Conservation (phyloP, 139 green algal genomes). For the Chlorella sp. region DNA sequence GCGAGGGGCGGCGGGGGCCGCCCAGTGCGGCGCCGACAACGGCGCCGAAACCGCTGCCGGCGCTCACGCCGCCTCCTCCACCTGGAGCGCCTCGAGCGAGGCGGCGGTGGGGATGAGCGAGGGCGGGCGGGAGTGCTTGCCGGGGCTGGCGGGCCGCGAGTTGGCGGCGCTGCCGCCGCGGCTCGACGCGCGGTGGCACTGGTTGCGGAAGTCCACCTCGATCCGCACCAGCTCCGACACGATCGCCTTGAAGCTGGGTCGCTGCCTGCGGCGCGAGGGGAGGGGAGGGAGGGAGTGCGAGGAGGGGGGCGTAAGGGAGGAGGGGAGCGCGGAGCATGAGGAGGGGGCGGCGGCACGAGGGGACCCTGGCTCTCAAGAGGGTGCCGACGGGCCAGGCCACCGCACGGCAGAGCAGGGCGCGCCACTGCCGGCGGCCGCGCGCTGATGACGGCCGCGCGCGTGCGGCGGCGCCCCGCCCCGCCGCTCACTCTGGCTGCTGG, state of each 20-base stretch:
- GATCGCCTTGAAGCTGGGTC: constrained; percentile 11
- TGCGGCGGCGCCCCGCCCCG: neutral
- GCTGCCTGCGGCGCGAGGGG: neutral
- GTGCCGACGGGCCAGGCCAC: neutral
- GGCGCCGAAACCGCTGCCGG: too few species aligned
- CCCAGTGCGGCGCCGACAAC: too few species aligned
- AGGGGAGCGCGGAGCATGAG: neutral
- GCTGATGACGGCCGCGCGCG: neutral
- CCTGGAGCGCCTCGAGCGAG: too few species aligned
- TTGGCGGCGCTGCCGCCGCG: too few species aligned
- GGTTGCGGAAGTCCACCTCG: constrained; percentile 22
- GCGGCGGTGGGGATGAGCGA: too few species aligned
- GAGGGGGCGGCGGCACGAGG: neutral
- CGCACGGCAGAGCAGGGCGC: neutral
- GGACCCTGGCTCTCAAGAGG: neutral
- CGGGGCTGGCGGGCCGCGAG: too few species aligned
- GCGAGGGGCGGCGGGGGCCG: too few species aligned
- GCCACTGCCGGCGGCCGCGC: neutral
- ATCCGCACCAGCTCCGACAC: constrained; percentile 25
- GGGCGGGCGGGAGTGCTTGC: too few species aligned
- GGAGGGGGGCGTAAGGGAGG: neutral
- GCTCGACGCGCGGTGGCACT: constrained; percentile 17
- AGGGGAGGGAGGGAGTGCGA: neutral
- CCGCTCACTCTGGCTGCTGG: constrained; percentile 23
- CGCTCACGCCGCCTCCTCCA: too few species aligned